Evolutionary conservation across 2,329 filamentous ascomycete genomes (phyloP), one percentile per base, ranked within the genome.

Genomic region (Epichloe coenophiala): DNA sequence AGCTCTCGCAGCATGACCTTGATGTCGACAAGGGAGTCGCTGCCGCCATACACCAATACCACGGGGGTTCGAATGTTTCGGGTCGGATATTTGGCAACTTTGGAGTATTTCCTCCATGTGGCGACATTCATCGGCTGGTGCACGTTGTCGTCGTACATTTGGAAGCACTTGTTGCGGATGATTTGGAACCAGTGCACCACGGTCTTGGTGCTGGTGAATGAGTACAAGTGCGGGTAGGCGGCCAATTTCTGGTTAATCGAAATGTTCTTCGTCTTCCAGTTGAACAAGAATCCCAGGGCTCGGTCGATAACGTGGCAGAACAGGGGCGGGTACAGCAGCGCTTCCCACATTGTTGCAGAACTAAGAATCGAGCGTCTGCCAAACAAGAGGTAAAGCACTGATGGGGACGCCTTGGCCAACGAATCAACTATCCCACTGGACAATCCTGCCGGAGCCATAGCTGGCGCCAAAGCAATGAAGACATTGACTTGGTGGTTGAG

Each of bases 151-250:
- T 98, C 93, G 66, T 90, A 97, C 87, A 98, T 96, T 67, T 98
- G 93, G 66, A 98, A 97, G 27, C 82, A 89, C 60, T 88, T 87
- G 61, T 91, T 96, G 56, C 93, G 84, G 60, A 98, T 98, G 63
- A 98, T 96, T 64, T 98, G 93, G 65, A 98, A 98, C 93, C 93
- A 98, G 64, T 98, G 93, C 0, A 98, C 93, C 8, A 98, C 89
- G 19, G 84, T 90, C 69, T 98, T 98, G 51, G 89, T 95, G 64
- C 88, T 95, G 0, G 91, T 96, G 65, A 91, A 97, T 0, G 90
- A 96, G 71, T 95, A 98, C 0, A 98, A 72, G 69, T 98, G 93
- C 9, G 91, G 85, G 64, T 98, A 98, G 1, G 89, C 89, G 2
- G 93, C 93, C 17, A 98, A 78, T 63, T 98, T 98, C 67, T 98